Percentiles rank a stretch among this genome's conserved stretches.
phyloP scores from a whole-genome alignment of 768 basidiomycete genomes.

The Trametes punicea region DNA sequence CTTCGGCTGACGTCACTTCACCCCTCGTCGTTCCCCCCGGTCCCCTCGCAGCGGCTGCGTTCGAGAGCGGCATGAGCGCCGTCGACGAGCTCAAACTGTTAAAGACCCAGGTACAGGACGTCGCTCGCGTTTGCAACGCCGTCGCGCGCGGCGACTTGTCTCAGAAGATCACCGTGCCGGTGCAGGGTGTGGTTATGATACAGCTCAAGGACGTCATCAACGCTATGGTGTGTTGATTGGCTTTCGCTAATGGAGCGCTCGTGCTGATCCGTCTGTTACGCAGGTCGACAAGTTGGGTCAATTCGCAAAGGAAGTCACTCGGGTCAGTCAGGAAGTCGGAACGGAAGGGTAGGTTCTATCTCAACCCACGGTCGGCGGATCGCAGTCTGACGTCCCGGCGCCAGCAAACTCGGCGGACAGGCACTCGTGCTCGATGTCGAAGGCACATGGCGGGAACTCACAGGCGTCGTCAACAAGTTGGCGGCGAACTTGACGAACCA shows the following conservation, averaged over 20 bases:
- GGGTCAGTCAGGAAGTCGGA: conserved; percentile 81
- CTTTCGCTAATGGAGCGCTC: conserved; percentile 13
- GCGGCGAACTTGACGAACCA: conserved; percentile 71
- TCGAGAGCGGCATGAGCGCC: conserved; percentile 62
- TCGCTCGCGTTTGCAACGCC: conserved; percentile 36
- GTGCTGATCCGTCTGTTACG: conserved; percentile 12
- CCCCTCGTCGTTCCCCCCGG: conserved; percentile 51
- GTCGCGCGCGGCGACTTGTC: conserved; percentile 50
- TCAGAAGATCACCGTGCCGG: conserved; percentile 52
- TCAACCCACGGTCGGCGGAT: conserved; percentile 24
- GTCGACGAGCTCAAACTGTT: conserved; percentile 75
- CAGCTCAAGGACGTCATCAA: conserved; percentile 36
- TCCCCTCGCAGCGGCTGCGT: conserved; percentile 52
- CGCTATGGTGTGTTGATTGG: conserved; percentile 30
- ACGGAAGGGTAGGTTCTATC: conserved; percentile 48
- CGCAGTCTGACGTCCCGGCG: conserved; percentile 10
- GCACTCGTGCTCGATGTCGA: conserved; percentile 85
- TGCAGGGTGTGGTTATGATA: conserved; percentile 43
- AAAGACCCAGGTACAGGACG: conserved; percentile 74
- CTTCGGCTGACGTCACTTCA: conserved; percentile 25
- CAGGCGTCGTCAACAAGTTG: conserved; percentile 78
- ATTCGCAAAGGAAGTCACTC: conserved; percentile 89
- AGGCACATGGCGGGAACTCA: conserved; percentile 86
- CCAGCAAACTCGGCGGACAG: conserved; percentile 78
- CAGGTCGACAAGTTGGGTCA: conserved; percentile 70